Evolutionary conservation across 257 asterid genomes (phyloP).

Genomic region (Capsicum pubescens): DNA sequence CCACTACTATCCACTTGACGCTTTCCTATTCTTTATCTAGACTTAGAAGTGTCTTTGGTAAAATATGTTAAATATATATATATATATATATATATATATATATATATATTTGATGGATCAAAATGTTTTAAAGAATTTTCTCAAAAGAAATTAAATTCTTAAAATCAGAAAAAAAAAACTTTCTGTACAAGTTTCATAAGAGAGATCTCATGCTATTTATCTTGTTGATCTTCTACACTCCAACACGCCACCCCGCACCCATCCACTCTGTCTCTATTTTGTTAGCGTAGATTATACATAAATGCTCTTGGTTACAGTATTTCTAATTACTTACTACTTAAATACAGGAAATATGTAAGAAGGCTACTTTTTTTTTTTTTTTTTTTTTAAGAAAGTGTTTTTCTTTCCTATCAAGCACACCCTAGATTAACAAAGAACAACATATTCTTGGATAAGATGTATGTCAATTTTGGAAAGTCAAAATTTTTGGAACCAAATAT

Average conservation of each 20-base stretch:
- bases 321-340: neutral
- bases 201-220: neutral
- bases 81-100: too few relatives aligned
- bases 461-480: neutral
- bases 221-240: neutral
- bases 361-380: neutral
- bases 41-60: neutral
- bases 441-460: neutral
- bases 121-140: too few relatives aligned
- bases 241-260: neutral
- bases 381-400: neutral
- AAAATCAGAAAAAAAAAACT: too few relatives aligned
- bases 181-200: neutral
- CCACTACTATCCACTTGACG: neutral
- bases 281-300: too few relatives aligned
- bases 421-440: neutral
- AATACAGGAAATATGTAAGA: neutral
- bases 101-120: too few relatives aligned
- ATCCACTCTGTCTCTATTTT: too few relatives aligned
- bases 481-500: neutral
- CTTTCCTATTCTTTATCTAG: neutral
- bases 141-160: too few relatives aligned
- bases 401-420: neutral
- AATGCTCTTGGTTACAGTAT: too few relatives aligned
- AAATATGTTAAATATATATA: too few relatives aligned